A percentile compares a stretch with the other conserved stretches of the same genome.
phyloP scores from a whole-genome alignment of 495 filamentous ascomycete genomes.

The Hypoxylon subgilvum region DNA sequence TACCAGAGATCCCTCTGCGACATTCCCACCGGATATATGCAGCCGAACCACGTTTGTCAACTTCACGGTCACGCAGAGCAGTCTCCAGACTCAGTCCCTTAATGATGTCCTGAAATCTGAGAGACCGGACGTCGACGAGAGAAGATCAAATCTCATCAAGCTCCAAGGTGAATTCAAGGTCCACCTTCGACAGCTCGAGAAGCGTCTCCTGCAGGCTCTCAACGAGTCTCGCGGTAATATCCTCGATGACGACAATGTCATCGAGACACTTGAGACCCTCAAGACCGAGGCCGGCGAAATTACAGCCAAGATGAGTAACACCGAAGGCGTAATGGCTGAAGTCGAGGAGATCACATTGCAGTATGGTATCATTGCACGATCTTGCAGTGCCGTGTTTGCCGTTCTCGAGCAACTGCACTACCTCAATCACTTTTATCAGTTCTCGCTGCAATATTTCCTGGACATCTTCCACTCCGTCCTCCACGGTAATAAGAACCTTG shows the following conservation, averaged over 20 bases:
- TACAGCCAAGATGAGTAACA: slow-evolving; percentile 92
- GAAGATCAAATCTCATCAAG: slow-evolving; percentile 95
- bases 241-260: slow-evolving; percentile 96
- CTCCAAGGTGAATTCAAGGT: slow-evolving; percentile 98
- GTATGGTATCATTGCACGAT: slow-evolving; percentile 88
- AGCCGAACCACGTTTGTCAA: slow-evolving; percentile 98
- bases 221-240: slow-evolving; percentile 98
- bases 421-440: slow-evolving; percentile 99
- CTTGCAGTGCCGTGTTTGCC: slow-evolving; percentile 95
- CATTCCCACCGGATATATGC: slow-evolving; percentile 97
- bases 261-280: slow-evolving; percentile 95
- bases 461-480: slow-evolving; percentile 96
- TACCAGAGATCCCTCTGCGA: slow-evolving; percentile 92
- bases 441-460: slow-evolving; percentile 96
- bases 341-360: slow-evolving; percentile 92
- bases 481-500: slow-evolving; percentile 75
- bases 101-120: slow-evolving; percentile 97
- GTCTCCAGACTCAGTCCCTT: slow-evolving; percentile 94
- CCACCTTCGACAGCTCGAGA: slow-evolving; percentile 94
- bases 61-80: slow-evolving; percentile 98
- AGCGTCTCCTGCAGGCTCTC: slow-evolving; percentile 87
- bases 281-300: slow-evolving; percentile 98
- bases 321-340: slow-evolving; percentile 96
- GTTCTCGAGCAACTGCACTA: slow-evolving; percentile 97
- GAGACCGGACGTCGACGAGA: slow-evolving; percentile 95